Conservation (phyloP, 495 filamentous ascomycete species). For the Umbilicaria muhlenbergii region DNA sequence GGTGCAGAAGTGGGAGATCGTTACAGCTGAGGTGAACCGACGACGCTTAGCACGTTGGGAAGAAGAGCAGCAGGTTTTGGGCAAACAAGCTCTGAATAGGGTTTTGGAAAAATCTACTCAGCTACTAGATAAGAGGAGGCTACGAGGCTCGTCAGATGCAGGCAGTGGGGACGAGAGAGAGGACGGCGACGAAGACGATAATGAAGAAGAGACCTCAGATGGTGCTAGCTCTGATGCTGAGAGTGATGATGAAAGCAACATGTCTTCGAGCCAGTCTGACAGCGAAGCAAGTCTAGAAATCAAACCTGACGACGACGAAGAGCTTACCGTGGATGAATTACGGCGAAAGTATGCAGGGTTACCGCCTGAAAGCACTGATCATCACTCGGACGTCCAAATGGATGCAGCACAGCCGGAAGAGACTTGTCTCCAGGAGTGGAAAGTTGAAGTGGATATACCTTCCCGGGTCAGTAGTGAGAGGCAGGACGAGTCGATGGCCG, state of each 20-base stretch:
- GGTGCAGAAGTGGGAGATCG: conserved; percentile 62
- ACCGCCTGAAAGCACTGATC: conserved; percentile 19
- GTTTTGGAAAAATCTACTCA: conserved; percentile 56
- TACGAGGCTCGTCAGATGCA: conserved; percentile 31
- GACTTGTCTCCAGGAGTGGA: background rate
- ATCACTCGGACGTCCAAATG: background rate
- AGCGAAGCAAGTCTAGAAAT: conserved; percentile 32
- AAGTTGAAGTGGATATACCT: conserved; percentile 1
- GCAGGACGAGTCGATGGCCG: background rate
- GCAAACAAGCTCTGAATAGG: conserved; percentile 69
- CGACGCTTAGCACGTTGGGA: conserved; percentile 63
- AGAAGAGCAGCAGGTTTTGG: conserved; percentile 64
- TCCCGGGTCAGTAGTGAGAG: too few species aligned
- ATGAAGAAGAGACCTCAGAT: conserved; percentile 22
- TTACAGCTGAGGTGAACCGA: conserved; percentile 58
- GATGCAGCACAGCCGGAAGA: conserved; percentile 3
- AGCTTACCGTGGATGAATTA: conserved; percentile 64
- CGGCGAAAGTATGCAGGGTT: conserved; percentile 62
- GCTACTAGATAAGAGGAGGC: conserved; percentile 37
- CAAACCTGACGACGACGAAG: conserved; percentile 50
- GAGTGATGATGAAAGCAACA: conserved; percentile 51
- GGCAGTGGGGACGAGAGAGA: conserved; percentile 26
- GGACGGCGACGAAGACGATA: conserved; percentile 31
- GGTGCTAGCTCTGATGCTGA: conserved; percentile 8
- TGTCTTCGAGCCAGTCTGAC: conserved; percentile 48